Percentiles rank a stretch among this genome's conserved stretches.
These are phyloP conservation scores for Aureobasidium sp. DNA, from an alignment of 2,329 filamentous ascomycete species.

Conservation along the genomic window DNA sequence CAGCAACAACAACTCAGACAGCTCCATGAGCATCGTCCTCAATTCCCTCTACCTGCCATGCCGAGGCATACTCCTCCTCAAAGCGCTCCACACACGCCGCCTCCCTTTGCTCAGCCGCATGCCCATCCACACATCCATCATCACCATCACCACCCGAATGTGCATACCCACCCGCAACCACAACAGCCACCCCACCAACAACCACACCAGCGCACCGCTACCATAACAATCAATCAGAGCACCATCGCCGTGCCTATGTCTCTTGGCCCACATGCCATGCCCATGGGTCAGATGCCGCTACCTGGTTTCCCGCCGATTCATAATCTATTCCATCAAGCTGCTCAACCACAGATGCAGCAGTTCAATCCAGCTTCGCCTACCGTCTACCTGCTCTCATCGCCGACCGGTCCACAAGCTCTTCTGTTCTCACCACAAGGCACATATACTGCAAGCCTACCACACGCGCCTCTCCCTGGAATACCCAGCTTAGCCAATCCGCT, in stretches of 20 bases:
- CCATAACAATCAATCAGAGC: slow-evolving; percentile 9
- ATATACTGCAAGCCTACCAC: slow-evolving; percentile 21
- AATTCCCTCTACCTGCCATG: neutral
- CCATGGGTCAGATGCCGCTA: neutral
- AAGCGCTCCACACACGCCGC: neutral
- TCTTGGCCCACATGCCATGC: neutral
- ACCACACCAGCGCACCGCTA: neutral
- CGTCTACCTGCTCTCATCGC: slow-evolving; percentile 39
- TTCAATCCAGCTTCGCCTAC: slow-evolving; percentile 17
- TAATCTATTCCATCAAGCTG: neutral
- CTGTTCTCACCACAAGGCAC: slow-evolving; percentile 34
- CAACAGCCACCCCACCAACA: neutral
- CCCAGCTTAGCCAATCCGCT: neutral
- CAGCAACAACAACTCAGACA: slow-evolving; percentile 6
- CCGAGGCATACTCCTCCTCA: neutral
- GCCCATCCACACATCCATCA: neutral
- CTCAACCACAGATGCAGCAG: slow-evolving; percentile 17
- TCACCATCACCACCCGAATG: neutral
- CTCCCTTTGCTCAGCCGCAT: neutral
- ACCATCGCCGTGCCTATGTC: slow-evolving; percentile 10
- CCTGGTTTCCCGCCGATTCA: slow-evolving; percentile 6
- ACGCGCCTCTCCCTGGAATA: neutral
- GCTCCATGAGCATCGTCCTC: neutral
- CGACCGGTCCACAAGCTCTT: slow-evolving; percentile 39
- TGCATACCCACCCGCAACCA: neutral